Base-by-base conservation (phyloP, 2,329 filamentous ascomycete species). In the Phyllosticta citriasiana region DNA sequence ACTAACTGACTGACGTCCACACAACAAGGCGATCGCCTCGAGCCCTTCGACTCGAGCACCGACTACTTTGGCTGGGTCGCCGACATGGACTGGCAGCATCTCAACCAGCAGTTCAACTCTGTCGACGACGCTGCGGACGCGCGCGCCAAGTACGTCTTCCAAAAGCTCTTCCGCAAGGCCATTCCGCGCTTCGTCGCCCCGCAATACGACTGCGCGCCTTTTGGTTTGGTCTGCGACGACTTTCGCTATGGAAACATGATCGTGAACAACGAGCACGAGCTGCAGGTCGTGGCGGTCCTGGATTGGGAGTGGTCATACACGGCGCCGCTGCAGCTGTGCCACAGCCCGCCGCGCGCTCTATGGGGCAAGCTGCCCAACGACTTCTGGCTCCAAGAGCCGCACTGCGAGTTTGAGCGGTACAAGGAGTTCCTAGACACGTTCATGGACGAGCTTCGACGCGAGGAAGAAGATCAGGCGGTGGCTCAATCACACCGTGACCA, bases 301-400 rank as follows among this genome's bases (percentile, higher is more conserved):
- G 67, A 68, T 54, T 67, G 64, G 65, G 67, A 68, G 53, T 68
- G 66, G 65, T 60, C 67, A 47, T 65, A 67, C 52, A 59, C 62
- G 19, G 67, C 61, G 47, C 67, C 67, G 14, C 52, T 51, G 47
- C 62, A 69, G 51, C 62, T 68, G 52, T 66, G 62, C 51, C 58
- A 62, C 47, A 65, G 63, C 12, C 58, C 67, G 25, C 67, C 52
- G 16, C 22, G 50, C 26, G 51, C 60, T 35, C 60, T 64, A 26
- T 55, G 62, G 56, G 60, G 62, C 8, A 62, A 59, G 51, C 59
- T 57, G 16, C 63, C 63, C 16, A 16, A 58, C 27, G 14, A 55
- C 22, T 60, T 47, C 16, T n/a, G 57, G 57, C 16, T 40, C 22
- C 53, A n/a, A 55, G 57, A 16, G 57, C 51, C 26, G 51, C 52